phyloP scores from a whole-genome alignment of 2,329 filamentous ascomycete genomes.

The Dryadomyces quercivorus region DNA sequence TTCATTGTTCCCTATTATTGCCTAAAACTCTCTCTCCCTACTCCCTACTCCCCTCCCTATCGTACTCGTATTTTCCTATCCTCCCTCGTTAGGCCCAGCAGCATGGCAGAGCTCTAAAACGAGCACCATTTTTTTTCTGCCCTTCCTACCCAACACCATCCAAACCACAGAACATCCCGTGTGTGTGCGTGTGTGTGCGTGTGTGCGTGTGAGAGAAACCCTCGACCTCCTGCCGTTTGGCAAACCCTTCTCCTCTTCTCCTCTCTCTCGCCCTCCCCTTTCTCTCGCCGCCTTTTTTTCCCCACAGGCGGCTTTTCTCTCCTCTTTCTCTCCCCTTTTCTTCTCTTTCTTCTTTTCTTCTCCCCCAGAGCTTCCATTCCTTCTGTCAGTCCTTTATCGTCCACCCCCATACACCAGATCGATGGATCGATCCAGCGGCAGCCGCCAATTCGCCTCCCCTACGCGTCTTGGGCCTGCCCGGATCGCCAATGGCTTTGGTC shows the following conservation, averaged over 20 bases:
- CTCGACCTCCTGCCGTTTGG: neutral
- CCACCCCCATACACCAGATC: neutral
- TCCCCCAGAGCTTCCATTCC: neutral
- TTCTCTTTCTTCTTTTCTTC: neutral
- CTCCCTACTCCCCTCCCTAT: too few relatives aligned
- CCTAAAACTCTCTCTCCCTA: too few relatives aligned
- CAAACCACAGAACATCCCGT: neutral
- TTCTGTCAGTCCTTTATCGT: neutral
- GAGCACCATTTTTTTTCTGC: too few relatives aligned
- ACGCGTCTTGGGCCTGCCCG: neutral
- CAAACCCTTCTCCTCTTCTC: neutral
- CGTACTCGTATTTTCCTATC: too few relatives aligned
- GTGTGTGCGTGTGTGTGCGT: too few relatives aligned
- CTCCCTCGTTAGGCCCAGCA: neutral
- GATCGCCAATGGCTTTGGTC: conserved; percentile 14
- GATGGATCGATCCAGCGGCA: neutral
- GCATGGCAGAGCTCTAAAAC: neutral
- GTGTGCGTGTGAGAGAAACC: too few relatives aligned
- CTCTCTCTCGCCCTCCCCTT: neutral
- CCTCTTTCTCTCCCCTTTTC: neutral
- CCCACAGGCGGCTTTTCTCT: neutral
- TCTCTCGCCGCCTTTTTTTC: neutral
- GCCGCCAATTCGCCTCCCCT: neutral
- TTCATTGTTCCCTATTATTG: neutral
- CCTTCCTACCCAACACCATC: neutral